These are phyloP conservation scores for Pseudodiploospora longispora DNA, from an alignment of 2,329 filamentous ascomycete genomes.

Conservation along the genomic window DNA sequence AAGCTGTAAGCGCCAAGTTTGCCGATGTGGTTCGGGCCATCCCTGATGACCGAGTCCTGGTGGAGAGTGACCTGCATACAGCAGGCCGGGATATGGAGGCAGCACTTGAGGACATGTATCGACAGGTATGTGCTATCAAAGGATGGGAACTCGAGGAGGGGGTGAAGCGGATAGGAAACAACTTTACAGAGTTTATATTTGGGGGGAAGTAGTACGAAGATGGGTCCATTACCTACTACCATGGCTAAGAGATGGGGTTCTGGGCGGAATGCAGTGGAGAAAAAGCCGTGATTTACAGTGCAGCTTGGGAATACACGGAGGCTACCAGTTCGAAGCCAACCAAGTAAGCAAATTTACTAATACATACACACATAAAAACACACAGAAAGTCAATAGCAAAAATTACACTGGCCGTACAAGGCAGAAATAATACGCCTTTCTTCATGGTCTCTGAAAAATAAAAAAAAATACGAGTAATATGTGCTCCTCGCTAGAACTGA, in stretches of 20 bases:
- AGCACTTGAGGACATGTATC: conserved; percentile 64
- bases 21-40: conserved; percentile 61
- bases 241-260: too few relatives aligned
- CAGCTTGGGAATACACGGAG: neutral
- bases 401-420: too few relatives aligned
- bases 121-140: conserved; percentile 69
- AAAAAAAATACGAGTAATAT: too few relatives aligned
- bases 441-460: too few relatives aligned
- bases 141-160: conserved; percentile 71
- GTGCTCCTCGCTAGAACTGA: too few relatives aligned
- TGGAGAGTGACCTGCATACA: conserved; percentile 84
- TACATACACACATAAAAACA: neutral
- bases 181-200: conserved; percentile 72
- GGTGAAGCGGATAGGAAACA: conserved; percentile 56
- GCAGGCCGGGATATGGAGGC: conserved; percentile 77
- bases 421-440: too few relatives aligned
- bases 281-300: neutral
- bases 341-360: neutral
- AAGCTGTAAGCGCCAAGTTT: conserved; percentile 37
- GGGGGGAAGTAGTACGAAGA: conserved; percentile 30
- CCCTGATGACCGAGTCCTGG: conserved; percentile 69
- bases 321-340: neutral
- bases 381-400: neutral
- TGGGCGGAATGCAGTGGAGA: neutral
- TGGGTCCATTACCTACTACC: neutral